Evolutionary conservation across 2,329 filamentous ascomycete genomes (phyloP), one percentile per base, ranked within the genome.

Genomic region (Penicillium italicum): DNA sequence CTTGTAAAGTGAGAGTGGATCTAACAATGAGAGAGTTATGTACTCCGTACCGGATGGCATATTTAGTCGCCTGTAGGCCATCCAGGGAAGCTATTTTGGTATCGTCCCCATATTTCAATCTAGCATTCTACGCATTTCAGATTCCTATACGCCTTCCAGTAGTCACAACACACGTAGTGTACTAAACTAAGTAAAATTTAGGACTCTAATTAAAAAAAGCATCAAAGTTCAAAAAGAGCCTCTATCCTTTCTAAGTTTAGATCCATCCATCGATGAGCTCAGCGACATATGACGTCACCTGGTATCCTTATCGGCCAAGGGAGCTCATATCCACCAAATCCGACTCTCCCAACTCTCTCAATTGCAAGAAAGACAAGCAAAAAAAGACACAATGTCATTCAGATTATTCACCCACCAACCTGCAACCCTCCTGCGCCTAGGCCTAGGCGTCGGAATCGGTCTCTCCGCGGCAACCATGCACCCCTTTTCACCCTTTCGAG

Each of bases 391-490:
- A 48, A 69, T 71, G 66, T 50, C 66, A 37, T 62, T 65, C 55
- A 59, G 37, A 12, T 40, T 70, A 46, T 65, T 71, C 56, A 61
- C 67, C 34, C 58, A 59, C 11, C 63, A 64, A 44, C 63, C 68
- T 6, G 60, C 66, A 42, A 60, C 70, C 30, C 55, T 69, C 46
- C 61, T 76, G 40, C 71, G 72, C 36, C 61, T 71, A 30, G 67
- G 69, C 11, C 59, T 76, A 42, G 69, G 71, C 52, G 60, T 76
- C 37, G 65, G 69, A 50, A 66, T 75, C 56, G 68, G 67, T 36
- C 52, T 74, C 46, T 62, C 67, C 28, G 61, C 58, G 26, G 63
- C 62, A 49, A 58, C 62, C 44, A 66, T 74, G 11, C 64, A 68
- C 56, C 67, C 72, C 4, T 61, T 67, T 42, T 72, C 69, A 18